These are phyloP conservation scores for Nothomitra cinnamomea DNA, from an alignment of 2,329 filamentous ascomycete species.

Conservation along the genomic window DNA sequence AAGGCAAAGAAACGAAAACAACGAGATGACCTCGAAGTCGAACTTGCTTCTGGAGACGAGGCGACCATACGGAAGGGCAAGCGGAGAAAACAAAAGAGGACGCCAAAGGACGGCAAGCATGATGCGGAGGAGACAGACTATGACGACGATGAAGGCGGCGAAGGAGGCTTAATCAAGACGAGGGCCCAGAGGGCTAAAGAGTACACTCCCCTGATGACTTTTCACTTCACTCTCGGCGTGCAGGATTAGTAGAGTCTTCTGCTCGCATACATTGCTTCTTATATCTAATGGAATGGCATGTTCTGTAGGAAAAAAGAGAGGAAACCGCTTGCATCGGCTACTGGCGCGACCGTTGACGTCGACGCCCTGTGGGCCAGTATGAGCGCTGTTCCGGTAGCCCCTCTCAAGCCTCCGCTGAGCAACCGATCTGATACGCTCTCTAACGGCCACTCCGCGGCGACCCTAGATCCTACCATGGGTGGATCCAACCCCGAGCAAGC, in stretches of 20 bases:
- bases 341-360: constrained; percentile 36
- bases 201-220: constrained; percentile 13
- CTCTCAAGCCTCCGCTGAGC: background rate
- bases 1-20: constrained; percentile 24
- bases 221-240: background rate
- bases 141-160: constrained; percentile 25
- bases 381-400: constrained; percentile 17
- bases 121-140: background rate
- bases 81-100: constrained; percentile 21
- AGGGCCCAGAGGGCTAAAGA: constrained; percentile 33
- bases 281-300: background rate
- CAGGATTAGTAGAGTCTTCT: background rate
- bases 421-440: background rate
- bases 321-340: constrained; percentile 28
- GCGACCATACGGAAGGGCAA: constrained; percentile 33
- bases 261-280: background rate
- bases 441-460: background rate
- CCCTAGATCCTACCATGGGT: background rate
- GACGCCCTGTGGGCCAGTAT: constrained; percentile 36
- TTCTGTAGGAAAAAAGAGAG: constrained; percentile 27
- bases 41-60: constrained; percentile 38
- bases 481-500: background rate
- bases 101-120: constrained; percentile 15
- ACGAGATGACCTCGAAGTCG: constrained; percentile 15
- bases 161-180: constrained; percentile 35